These are phyloP conservation scores for Murraya koenigii DNA, from an alignment of 345 rosid genomes.

Conservation along the genomic window DNA sequence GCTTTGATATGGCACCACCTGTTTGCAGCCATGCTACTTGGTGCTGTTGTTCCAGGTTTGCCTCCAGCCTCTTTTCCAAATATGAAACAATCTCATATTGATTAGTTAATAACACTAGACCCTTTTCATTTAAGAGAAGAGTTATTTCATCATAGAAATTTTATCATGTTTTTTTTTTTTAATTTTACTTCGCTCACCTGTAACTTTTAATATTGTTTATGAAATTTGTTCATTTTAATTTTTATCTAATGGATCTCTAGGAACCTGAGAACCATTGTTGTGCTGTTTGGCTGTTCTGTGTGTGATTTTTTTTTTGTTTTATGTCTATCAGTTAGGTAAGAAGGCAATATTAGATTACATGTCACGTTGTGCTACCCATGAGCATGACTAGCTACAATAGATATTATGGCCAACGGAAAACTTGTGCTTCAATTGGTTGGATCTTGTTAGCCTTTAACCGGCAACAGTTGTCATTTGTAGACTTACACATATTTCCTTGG, in stretches of 20 bases:
- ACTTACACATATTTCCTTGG: slow-evolving; percentile 23
- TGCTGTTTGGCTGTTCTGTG: slow-evolving; percentile 32
- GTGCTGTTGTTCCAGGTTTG: slow-evolving; percentile 19
- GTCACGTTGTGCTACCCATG: slow-evolving; percentile 24
- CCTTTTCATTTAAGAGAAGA: neutral
- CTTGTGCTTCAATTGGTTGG: slow-evolving; percentile 21
- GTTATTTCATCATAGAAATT: neutral
- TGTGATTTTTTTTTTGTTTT: slow-evolving; percentile 27
- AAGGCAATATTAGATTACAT: slow-evolving; percentile 32
- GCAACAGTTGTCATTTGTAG: slow-evolving; percentile 28
- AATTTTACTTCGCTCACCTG: neutral
- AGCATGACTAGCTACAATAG: slow-evolving; percentile 25
- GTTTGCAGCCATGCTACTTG: slow-evolving; percentile 12
- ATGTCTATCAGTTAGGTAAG: slow-evolving; percentile 27
- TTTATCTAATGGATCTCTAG: slow-evolving; percentile 19
- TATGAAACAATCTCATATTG: neutral
- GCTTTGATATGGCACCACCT: slow-evolving; percentile 30
- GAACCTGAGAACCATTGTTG: slow-evolving; percentile 26
- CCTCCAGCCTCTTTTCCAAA: neutral
- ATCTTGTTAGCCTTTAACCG: slow-evolving; percentile 24
- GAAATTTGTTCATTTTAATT: slow-evolving; percentile 3
- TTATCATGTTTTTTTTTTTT: neutral
- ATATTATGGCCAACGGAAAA: slow-evolving; percentile 22
- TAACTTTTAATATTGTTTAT: neutral
- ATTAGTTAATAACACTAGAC: neutral